Conservation (phyloP, 768 basidiomycete genomes). For the Pulveroboletus sp. region DNA sequence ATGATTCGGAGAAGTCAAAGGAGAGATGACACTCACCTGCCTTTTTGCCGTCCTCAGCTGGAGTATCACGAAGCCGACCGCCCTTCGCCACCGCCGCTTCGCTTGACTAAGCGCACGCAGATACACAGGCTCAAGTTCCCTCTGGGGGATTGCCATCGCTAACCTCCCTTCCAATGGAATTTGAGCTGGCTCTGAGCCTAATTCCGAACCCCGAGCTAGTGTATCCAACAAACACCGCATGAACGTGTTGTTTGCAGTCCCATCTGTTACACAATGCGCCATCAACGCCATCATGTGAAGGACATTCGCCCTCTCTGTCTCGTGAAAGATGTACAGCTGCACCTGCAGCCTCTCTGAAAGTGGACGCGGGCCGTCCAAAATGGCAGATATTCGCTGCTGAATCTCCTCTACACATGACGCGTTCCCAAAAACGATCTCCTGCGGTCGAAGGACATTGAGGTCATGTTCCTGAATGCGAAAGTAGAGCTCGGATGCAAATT, state of each 20-base stretch:
- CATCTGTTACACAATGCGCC: constrained; percentile 53
- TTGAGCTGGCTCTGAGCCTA: constrained; percentile 2
- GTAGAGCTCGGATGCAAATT: constrained; percentile 11
- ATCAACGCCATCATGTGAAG: constrained; percentile 44
- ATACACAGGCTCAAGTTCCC: constrained; percentile 34
- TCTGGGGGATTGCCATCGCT: constrained; percentile 37
- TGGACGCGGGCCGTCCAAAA: background rate
- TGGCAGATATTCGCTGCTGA: background rate
- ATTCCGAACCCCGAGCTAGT: constrained; percentile 19
- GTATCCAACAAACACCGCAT: constrained; percentile 45
- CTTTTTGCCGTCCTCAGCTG: constrained; percentile 31
- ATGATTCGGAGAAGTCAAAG: too few relatives aligned
- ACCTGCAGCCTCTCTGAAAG: constrained; percentile 21
- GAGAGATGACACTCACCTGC: constrained; percentile 29
- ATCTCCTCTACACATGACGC: constrained; percentile 37
- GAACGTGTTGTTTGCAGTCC: constrained; percentile 40
- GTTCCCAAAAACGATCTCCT: constrained; percentile 38
- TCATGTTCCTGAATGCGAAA: constrained; percentile 43
- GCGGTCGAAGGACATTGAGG: constrained; percentile 29
- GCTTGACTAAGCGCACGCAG: constrained; percentile 31
- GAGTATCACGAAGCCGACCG: constrained; percentile 39
- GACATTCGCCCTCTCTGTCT: constrained; percentile 24
- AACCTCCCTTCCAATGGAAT: constrained; percentile 39
- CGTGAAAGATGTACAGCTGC: constrained; percentile 40
- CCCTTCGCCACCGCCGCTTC: constrained; percentile 44